These are phyloP conservation scores for Sanghuangporus weigelae DNA, from an alignment of 1,284 basidiomycete species.

Conservation along the genomic window DNA sequence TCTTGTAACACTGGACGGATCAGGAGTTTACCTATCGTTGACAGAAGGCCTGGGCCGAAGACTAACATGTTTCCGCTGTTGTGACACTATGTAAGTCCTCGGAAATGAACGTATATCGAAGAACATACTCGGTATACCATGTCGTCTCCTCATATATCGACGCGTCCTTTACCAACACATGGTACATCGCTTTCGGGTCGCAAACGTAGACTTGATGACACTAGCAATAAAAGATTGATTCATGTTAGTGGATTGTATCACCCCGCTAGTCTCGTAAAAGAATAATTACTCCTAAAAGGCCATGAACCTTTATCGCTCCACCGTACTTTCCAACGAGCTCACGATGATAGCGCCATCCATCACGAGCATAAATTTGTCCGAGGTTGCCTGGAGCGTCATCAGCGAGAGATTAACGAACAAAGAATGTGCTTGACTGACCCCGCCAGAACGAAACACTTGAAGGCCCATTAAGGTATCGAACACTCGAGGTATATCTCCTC, in stretches of 20 bases:
- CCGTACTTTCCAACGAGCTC: constrained; percentile 17
- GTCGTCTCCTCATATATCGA: constrained; percentile 17
- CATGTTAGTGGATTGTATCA: background rate
- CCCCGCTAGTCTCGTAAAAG: background rate
- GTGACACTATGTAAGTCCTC: background rate
- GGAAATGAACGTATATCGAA: background rate
- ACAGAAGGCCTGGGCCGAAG: constrained; percentile 18
- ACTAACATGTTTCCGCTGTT: constrained; percentile 16
- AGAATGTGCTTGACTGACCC: background rate
- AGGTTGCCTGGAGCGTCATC: constrained; percentile 13
- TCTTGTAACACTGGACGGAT: background rate
- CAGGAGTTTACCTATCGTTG: constrained; percentile 11
- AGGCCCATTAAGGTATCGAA: constrained; percentile 15
- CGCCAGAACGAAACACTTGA: constrained; percentile 13
- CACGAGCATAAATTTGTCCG: constrained; percentile 15
- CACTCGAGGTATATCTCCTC: constrained; percentile 11
- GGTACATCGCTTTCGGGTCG: constrained; percentile 18
- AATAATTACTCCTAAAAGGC: constrained; percentile 16
- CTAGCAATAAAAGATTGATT: background rate
- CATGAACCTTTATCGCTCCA: constrained; percentile 17
- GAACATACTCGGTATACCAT: constrained; percentile 17
- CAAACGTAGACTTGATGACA: constrained; percentile 18
- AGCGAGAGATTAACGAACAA: background rate
- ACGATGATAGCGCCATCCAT: constrained; percentile 17
- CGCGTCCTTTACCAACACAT: constrained; percentile 18